Base-by-base conservation (phyloP, 768 basidiomycete species). In the Rhodocollybia butyracea region DNA sequence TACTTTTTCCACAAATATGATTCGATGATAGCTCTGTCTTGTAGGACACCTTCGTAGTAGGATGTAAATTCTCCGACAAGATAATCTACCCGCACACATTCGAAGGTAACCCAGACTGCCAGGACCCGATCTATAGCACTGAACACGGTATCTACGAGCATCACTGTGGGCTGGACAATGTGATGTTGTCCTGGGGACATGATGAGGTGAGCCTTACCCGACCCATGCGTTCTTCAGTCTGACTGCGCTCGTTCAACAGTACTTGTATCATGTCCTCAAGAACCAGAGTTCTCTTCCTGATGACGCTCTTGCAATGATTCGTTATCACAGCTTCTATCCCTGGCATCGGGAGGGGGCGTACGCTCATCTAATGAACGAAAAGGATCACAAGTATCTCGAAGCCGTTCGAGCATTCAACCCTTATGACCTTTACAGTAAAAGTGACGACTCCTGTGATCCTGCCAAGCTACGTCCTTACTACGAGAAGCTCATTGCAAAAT, bases 301-400 rank as follows among this genome's bases (percentile, higher is more conserved):
- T 34, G 93, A 91, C 61, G 93, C 80, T 0, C 76, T 96, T 26
- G 86, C 88, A 7, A 96, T 96, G 93, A 92, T 96, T 65, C 84
- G 94, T 31, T 96, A 91, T 67, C 94, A 95, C 73, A 91, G 88
- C 63, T 96, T 95, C 78, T 96, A 95, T 73, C 56, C 56, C 29
- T 94, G 91, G 93, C 94, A 96, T 70, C 81, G 93, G 40, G 94
- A 94, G 65, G 80, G 80, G 53, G 94, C 93, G 0, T 96, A 96
- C 73, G 66, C 68, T 21, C 87, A 94, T 65, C 81, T 96, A 45
- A 86, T 82, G 59, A 85, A 85, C 66, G 86, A 86, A 17, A 83
- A 85, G 52, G 90, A 92, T 68, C 60, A 70, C 56, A 72, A 73
- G 51, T 76, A 82, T 19, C 81, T 92, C 30, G 81, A 77, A 39